These are phyloP conservation scores for Xylariaceae sp. DNA, from an alignment of 2,329 filamentous ascomycete genomes.

Conservation along the genomic window DNA sequence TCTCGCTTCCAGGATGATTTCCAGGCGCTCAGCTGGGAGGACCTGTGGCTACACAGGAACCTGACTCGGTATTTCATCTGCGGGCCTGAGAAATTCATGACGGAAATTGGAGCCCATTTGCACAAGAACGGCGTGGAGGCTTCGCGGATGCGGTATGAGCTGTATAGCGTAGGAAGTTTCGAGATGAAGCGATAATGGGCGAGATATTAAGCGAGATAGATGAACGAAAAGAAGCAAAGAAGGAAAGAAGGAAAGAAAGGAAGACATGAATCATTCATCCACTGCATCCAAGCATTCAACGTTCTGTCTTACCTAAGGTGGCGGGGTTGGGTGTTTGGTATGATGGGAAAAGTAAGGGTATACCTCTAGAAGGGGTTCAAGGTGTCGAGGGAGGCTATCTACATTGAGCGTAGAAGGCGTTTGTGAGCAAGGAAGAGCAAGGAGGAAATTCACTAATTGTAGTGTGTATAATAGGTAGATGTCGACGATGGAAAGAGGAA, in stretches of 20 bases:
- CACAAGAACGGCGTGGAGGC: conserved; percentile 19
- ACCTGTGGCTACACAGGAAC: conserved; percentile 41
- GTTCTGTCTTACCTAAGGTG: neutral
- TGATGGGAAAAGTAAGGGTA: neutral
- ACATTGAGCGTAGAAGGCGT: too few relatives aligned
- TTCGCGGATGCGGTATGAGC: conserved; percentile 24
- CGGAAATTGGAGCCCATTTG: conserved; percentile 36
- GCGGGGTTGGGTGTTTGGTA: neutral
- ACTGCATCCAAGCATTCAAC: conserved; percentile 9
- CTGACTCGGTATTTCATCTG: conserved; percentile 50
- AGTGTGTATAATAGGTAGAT: too few relatives aligned
- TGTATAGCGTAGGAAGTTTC: conserved; percentile 27
- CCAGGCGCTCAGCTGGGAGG: conserved; percentile 37
- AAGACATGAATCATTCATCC: conserved; percentile 2
- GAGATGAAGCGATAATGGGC: conserved; percentile 19
- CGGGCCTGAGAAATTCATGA: conserved; percentile 51
- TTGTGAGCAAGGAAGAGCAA: too few relatives aligned
- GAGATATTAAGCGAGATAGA: neutral
- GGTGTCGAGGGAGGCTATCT: too few relatives aligned
- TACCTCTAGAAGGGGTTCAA: conserved; percentile 4
- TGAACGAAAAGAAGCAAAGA: conserved; percentile 7
- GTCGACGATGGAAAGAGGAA: too few relatives aligned
- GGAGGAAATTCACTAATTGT: too few relatives aligned
- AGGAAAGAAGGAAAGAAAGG: neutral
- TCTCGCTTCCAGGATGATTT: conserved; percentile 44